Percentiles rank a stretch among this genome's conserved stretches.
phyloP scores from a whole-genome alignment of 441 rosid species.

The Raphanus hybrid region DNA sequence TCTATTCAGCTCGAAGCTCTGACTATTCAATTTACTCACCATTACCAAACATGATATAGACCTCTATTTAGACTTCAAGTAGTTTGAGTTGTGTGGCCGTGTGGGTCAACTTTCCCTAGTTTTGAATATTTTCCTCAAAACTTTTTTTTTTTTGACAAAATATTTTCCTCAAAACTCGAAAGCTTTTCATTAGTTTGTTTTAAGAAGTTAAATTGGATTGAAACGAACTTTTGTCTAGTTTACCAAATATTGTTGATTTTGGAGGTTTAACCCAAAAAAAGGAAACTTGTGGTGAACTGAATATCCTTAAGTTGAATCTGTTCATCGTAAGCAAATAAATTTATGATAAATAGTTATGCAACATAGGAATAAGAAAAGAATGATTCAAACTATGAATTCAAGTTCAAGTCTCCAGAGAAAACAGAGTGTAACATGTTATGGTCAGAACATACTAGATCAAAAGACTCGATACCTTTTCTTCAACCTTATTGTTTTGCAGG shows the following conservation, averaged over 20 bases:
- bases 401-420: not conserved
- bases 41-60: conserved; percentile 36
- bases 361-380: not conserved
- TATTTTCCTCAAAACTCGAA: not conserved
- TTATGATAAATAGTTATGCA: not conserved
- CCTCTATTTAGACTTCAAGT: conserved; percentile 27
- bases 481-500: not conserved
- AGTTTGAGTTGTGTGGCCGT: conserved; percentile 31
- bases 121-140: conserved; percentile 21
- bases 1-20: conserved; percentile 20
- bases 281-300: not conserved
- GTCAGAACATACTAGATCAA: not conserved
- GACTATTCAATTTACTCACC: conserved; percentile 26
- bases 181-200: conserved; percentile 10
- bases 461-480: not conserved
- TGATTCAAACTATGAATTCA: not conserved
- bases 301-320: not conserved
- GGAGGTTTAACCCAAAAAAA: too few species aligned
- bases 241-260: conserved; percentile 14
- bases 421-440: not conserved
- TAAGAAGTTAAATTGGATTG: not conserved
- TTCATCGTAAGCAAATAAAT: not conserved
- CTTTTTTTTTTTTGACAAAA: not conserved
- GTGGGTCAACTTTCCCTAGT: conserved; percentile 36
- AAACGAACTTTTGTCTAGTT: conserved; percentile 5